A percentile compares a stretch with the other conserved stretches of the same genome.
Conservation (phyloP, 257 asterid species). For the Ligustrum vulgare region DNA sequence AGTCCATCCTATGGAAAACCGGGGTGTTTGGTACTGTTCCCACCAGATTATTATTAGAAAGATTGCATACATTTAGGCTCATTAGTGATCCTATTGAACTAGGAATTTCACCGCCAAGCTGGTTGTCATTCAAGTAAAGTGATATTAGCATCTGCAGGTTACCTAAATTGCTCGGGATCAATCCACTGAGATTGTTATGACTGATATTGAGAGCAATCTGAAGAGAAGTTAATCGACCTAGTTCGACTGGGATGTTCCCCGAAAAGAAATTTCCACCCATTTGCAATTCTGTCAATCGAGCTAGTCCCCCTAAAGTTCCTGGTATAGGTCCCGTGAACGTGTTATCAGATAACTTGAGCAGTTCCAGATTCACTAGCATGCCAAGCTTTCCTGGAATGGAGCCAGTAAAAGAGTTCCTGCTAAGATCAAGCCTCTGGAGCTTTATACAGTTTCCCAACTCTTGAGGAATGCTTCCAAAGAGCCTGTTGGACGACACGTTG, state of each 20-base stretch:
- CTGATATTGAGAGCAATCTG: slow-evolving; percentile 81
- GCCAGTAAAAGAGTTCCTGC: slow-evolving; percentile 60
- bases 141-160: slow-evolving; percentile 78
- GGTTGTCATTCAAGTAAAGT: slow-evolving; percentile 69
- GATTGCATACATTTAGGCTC: slow-evolving; percentile 76
- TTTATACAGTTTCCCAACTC: slow-evolving; percentile 70
- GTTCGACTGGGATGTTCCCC: slow-evolving; percentile 67
- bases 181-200: slow-evolving; percentile 61
- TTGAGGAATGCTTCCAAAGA: slow-evolving; percentile 57
- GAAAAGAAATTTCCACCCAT: slow-evolving; percentile 80
- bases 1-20: slow-evolving; percentile 64
- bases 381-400: slow-evolving; percentile 61
- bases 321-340: slow-evolving; percentile 61
- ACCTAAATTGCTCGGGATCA: slow-evolving; percentile 62
- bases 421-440: slow-evolving; percentile 87
- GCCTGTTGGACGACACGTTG: slow-evolving; percentile 66
- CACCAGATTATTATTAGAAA: slow-evolving; percentile 66
- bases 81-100: slow-evolving; percentile 57
- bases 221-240: slow-evolving; percentile 67
- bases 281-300: slow-evolving; percentile 67
- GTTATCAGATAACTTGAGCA: slow-evolving; percentile 73
- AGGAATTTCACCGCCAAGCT: slow-evolving; percentile 81
- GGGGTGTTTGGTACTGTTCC: slow-evolving; percentile 77
- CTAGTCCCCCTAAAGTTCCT: slow-evolving; percentile 59
- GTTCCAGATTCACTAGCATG: slow-evolving; percentile 66